These are phyloP conservation scores for Blastocladiella emersonii DNA, from an alignment of 371 early-diverging fungal species.

Conservation along the genomic window DNA sequence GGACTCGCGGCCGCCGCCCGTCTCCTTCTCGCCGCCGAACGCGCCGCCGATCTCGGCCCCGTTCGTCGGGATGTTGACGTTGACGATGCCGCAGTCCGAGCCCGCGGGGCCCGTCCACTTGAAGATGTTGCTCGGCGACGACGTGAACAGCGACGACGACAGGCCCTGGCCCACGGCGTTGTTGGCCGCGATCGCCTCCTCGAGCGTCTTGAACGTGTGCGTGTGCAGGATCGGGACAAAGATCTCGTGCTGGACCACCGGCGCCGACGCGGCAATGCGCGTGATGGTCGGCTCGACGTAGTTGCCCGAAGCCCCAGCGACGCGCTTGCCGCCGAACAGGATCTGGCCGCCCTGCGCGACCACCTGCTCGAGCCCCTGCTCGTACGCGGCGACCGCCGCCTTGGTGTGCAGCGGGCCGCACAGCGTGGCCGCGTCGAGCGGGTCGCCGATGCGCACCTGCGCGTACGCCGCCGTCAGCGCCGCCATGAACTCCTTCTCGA, in stretches of 20 bases:
- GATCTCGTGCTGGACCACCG: constrained; percentile 80
- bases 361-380: constrained; percentile 56
- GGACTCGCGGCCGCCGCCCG: constrained; percentile 90
- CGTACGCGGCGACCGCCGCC: constrained; percentile 60
- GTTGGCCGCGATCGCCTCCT: constrained; percentile 79
- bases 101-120: constrained; percentile 78
- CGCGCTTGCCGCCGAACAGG: constrained; percentile 61
- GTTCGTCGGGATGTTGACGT: constrained; percentile 93
- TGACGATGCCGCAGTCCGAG: constrained; percentile 94
- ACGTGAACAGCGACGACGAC: constrained; percentile 77
- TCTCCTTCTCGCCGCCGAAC: constrained; percentile 96
- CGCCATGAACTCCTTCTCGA: constrained; percentile 73
- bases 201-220: constrained; percentile 61
- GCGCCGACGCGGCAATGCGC: constrained; percentile 50
- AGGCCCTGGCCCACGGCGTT: constrained; percentile 86
- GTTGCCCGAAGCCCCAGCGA: constrained; percentile 56
- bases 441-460: constrained; percentile 85
- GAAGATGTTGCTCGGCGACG: constrained; percentile 66
- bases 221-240: constrained; percentile 92
- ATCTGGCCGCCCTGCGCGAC: constrained; percentile 77
- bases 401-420: constrained; percentile 91
- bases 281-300: constrained; percentile 95
- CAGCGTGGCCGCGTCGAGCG: constrained; percentile 61
- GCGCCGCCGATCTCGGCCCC: constrained; percentile 97
- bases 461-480: constrained; percentile 66